These are phyloP conservation scores for Ophiostoma populinum DNA, from an alignment of 2,329 filamentous ascomycete species.

Conservation along the genomic window DNA sequence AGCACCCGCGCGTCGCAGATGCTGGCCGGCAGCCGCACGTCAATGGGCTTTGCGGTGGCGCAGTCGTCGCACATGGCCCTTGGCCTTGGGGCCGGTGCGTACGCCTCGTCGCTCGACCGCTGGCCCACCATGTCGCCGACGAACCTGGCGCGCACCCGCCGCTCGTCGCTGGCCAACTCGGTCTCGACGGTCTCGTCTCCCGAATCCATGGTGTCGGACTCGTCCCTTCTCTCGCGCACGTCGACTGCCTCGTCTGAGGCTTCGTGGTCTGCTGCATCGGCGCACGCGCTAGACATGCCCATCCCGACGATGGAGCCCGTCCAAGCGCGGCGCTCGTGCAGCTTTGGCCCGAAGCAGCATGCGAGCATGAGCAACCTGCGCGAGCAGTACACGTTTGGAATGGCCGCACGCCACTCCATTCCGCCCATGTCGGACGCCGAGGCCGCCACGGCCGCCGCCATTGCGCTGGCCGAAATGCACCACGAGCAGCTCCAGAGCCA, in stretches of 20 bases:
- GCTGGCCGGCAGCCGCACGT: slow-evolving; percentile 27
- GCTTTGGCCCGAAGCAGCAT: slow-evolving; percentile 31
- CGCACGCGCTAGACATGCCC: slow-evolving; percentile 43
- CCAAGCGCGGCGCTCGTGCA: slow-evolving; percentile 43
- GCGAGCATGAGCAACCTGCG: slow-evolving; percentile 15
- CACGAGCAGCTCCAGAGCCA: slow-evolving; percentile 23
- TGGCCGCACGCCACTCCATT: slow-evolving; percentile 25
- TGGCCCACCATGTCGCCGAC: slow-evolving; percentile 38
- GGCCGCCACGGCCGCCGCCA: slow-evolving; percentile 37
- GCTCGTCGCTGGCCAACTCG: slow-evolving; percentile 46
- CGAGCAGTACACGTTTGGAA: slow-evolving; percentile 27
- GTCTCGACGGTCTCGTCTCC: slow-evolving; percentile 46
- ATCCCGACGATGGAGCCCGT: slow-evolving; percentile 31
- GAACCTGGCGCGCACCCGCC: slow-evolving; percentile 31
- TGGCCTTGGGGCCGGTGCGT: too few species aligned
- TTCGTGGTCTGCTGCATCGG: slow-evolving; percentile 47
- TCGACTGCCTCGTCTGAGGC: slow-evolving; percentile 2
- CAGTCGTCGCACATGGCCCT: too few species aligned
- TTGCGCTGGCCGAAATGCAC: slow-evolving; percentile 42
- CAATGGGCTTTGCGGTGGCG: slow-evolving; percentile 44
- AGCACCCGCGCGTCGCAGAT: slow-evolving; percentile 29
- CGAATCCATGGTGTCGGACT: slow-evolving; percentile 50
- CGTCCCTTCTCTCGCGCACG: slow-evolving; percentile 37
- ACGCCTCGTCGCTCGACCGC: slow-evolving; percentile 33
- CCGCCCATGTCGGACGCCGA: slow-evolving; percentile 33